Conservation (phyloP, 2,329 filamentous ascomycete genomes). For the Zymoseptoria crescenta region DNA sequence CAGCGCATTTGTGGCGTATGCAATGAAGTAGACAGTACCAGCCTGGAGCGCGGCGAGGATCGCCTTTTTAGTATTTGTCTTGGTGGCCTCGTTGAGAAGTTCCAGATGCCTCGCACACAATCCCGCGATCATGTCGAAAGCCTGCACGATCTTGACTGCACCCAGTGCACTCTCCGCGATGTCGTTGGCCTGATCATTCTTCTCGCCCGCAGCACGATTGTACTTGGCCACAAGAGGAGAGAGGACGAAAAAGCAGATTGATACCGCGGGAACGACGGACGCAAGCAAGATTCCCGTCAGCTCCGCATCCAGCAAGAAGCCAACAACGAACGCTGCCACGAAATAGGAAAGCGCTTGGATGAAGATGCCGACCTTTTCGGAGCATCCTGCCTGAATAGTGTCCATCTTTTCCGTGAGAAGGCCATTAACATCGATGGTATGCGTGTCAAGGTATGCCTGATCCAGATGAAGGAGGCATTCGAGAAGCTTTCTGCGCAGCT, state of each 20-base stretch:
- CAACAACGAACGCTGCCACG: constrained; percentile 38
- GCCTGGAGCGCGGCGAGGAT: constrained; percentile 36
- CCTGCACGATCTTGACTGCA: constrained; percentile 42
- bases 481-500: constrained; percentile 40
- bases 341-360: constrained; percentile 41
- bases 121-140: constrained; percentile 38
- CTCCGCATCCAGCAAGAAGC: constrained; percentile 37
- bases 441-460: constrained; percentile 45
- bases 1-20: constrained; percentile 39
- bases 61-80: constrained; percentile 35
- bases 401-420: constrained; percentile 41
- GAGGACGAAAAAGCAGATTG: constrained; percentile 35
- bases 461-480: constrained; percentile 44
- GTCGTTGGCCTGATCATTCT: constrained; percentile 36
- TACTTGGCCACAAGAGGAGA: constrained; percentile 36
- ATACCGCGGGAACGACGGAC: constrained; percentile 44
- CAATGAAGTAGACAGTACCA: constrained; percentile 38
- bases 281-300: constrained; percentile 38
- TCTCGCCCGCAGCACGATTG: constrained; percentile 32
- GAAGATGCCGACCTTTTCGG: constrained; percentile 42
- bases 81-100: constrained; percentile 29
- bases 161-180: constrained; percentile 40
- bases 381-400: constrained; percentile 40
- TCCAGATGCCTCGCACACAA: constrained; percentile 33
- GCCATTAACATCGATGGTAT: constrained; percentile 43